Conservation (phyloP, 2,329 filamentous ascomycete genomes). For the Botryotinia calthae region DNA sequence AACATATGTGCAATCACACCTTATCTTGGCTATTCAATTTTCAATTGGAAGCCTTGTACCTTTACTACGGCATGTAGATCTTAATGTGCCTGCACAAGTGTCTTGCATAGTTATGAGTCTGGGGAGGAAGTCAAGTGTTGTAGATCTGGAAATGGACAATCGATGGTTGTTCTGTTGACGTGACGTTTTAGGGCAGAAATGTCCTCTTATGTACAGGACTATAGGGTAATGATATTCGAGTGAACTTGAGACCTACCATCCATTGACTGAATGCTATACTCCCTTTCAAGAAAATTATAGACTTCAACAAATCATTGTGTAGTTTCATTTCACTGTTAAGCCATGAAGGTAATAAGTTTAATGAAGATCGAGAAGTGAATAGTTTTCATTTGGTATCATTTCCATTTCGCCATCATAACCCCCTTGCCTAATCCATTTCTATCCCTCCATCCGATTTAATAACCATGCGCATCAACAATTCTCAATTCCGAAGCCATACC, state of each 20-base stretch:
- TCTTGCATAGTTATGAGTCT: neutral
- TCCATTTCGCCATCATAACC: neutral
- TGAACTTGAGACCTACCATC: neutral
- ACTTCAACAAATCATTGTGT: neutral
- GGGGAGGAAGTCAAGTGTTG: neutral
- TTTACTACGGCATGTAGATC: neutral
- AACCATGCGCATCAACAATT: slow-evolving; percentile 6
- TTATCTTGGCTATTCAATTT: neutral
- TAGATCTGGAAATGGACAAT: neutral
- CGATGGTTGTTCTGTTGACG: neutral
- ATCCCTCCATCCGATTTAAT: neutral
- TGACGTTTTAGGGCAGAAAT: neutral
- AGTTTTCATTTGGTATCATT: slow-evolving; percentile 10
- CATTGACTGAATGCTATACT: neutral
- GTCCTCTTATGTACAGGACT: neutral
- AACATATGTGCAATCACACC: neutral
- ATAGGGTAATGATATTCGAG: neutral
- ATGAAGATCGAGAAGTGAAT: neutral
- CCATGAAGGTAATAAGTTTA: neutral
- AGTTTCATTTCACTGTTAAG: neutral
- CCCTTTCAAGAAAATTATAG: no score
- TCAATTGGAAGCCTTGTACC: neutral
- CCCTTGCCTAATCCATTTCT: neutral
- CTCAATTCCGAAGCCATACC: slow-evolving; percentile 9
- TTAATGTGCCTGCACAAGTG: neutral